These are phyloP conservation scores for Incumbomyces delicatus DNA, from an alignment of 2,329 filamentous ascomycete genomes.

Conservation along the genomic window DNA sequence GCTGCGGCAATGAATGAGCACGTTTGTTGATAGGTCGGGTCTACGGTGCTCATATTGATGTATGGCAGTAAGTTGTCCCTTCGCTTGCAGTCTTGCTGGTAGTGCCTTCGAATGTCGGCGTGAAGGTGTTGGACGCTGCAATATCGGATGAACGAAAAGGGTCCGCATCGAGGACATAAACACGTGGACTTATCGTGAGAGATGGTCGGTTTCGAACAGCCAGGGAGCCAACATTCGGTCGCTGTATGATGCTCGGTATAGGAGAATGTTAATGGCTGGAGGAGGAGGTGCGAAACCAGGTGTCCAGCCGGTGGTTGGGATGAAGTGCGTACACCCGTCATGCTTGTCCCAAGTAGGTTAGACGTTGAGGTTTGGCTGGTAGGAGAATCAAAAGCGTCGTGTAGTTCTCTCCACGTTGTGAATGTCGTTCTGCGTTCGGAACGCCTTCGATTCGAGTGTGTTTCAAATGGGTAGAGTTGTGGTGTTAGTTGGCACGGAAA, in stretches of 20 bases:
- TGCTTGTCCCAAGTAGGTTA: background rate
- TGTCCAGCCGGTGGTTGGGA: slow-evolving; percentile 26
- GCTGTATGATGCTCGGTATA: slow-evolving; percentile 2
- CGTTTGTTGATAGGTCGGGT: slow-evolving; percentile 7
- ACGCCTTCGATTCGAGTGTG: no score
- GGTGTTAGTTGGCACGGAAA: no score
- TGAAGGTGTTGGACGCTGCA: slow-evolving; percentile 29
- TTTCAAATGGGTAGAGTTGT: no score
- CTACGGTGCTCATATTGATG: slow-evolving; percentile 14
- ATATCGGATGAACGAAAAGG: slow-evolving; percentile 30
- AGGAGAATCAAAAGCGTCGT: no score
- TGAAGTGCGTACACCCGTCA: background rate
- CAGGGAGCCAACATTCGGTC: slow-evolving; percentile 22
- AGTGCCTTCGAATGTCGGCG: slow-evolving; percentile 28
- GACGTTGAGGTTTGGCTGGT: no score
- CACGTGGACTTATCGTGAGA: slow-evolving; percentile 24
- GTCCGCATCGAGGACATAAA: slow-evolving; percentile 33
- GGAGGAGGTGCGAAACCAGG: slow-evolving; percentile 20
- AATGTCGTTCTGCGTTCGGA: no score
- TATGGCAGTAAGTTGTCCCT: slow-evolving; percentile 7
- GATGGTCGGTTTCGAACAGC: background rate
- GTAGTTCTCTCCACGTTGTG: no score
- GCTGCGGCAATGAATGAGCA: slow-evolving; percentile 9
- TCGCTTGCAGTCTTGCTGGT: slow-evolving; percentile 19
- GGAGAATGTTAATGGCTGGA: background rate